Base-by-base conservation (phyloP, 768 basidiomycete genomes). In the Lactarius vividus region DNA sequence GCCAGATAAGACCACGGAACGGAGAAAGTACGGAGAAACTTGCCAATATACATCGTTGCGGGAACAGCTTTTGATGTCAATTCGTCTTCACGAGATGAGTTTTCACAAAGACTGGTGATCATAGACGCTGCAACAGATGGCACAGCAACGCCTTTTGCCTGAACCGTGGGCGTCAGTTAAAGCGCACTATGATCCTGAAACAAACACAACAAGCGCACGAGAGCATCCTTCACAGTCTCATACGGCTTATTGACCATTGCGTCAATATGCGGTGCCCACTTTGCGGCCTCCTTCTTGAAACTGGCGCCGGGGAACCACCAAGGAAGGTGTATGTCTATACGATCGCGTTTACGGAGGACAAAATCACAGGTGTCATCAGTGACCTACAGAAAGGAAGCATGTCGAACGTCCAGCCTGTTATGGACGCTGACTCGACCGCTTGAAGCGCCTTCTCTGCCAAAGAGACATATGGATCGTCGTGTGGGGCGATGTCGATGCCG, bases 241-340 rank as follows among this genome's bases (percentile, higher is more conserved):
- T 72, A 73, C 10, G 74, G 70, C 29, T 71, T 66, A n/a, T 72
- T 61, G 15, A 69, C 44, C 68, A 73, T 66, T n/a, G 69, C 65
- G 11, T 67, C 61, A 0, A 75, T 68, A n/a, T 59, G 60, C 29
- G 68, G 57, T 5, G 63, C 65, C 70, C 70, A 70, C 26, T 23
- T 64, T 28, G 16, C 62, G 7, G 71, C 73, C 56, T 69, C 59
- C 26, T 68, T 73, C 39, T 70, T 71, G 57, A 74, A 74, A 6
- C 70, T 61, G n/a, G 71, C 73, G 23, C 73, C 73, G 3, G 73
- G 73, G 33, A 74, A 63, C 73, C 73, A 74, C 53, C 61, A 65
- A 23, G 72, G 74, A 52, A 73, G 55, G 39, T 69, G 59, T 20
- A 62, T 70, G 39, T 72, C 72, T 72, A 33, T 31, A 40, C 6